phyloP scores from a whole-genome alignment of 1,284 basidiomycete species.

The Cryptococcus sp. region DNA sequence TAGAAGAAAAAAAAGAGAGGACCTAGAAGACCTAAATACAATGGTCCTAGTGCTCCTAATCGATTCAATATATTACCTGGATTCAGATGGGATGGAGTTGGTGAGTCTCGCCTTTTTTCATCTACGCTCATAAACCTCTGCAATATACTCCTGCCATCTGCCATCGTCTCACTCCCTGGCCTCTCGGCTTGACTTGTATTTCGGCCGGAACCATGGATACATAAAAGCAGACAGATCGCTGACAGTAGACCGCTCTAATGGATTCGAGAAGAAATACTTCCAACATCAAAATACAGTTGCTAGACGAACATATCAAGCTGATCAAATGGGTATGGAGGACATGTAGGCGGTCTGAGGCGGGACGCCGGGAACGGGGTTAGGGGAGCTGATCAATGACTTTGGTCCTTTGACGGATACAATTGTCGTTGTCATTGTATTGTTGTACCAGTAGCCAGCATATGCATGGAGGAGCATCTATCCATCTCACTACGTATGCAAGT shows the following conservation, averaged over 20 bases:
- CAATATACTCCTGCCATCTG: too few relatives aligned
- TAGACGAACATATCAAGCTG: constrained; percentile 64
- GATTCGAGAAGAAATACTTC: constrained; percentile 90
- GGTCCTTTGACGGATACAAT: too few relatives aligned
- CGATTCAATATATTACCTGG: constrained; percentile 92
- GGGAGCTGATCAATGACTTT: too few relatives aligned
- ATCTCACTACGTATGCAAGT: too few relatives aligned
- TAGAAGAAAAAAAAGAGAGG: constrained; percentile 67
- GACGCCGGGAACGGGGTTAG: too few relatives aligned
- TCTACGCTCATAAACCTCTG: background rate
- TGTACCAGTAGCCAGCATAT: too few relatives aligned
- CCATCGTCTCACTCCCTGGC: too few relatives aligned
- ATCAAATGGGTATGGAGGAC: constrained; percentile 82
- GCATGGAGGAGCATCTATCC: too few relatives aligned
- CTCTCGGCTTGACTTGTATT: constrained; percentile 2
- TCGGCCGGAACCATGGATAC: too few relatives aligned
- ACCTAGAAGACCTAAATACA: constrained; percentile 75
- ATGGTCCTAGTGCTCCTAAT: constrained; percentile 87
- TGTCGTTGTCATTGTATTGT: too few relatives aligned
- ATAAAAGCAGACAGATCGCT: too few relatives aligned
- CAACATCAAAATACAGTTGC: constrained; percentile 71
- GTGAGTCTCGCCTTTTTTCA: constrained; percentile 53
- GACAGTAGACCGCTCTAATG: constrained; percentile 76
- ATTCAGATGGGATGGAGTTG: constrained; percentile 94
- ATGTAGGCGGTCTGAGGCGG: constrained; percentile 58